A percentile compares a stretch with the other conserved stretches of the same genome.
These are phyloP conservation scores for Fonsecaea nubica DNA, from an alignment of 2,329 filamentous ascomycete species.

Conservation along the genomic window DNA sequence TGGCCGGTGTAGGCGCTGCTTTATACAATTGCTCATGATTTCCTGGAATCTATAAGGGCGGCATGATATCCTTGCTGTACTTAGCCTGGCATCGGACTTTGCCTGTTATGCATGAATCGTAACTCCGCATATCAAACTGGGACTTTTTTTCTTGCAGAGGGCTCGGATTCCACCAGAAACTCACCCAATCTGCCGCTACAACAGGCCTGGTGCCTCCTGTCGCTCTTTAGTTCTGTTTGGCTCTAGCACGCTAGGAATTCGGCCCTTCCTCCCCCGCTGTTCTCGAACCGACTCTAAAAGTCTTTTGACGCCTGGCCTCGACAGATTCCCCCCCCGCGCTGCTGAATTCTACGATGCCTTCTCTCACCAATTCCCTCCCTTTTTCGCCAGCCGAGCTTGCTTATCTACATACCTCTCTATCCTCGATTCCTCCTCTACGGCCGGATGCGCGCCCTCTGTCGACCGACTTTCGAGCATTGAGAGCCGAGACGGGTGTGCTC, in stretches of 20 bases:
- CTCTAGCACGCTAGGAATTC: not conserved
- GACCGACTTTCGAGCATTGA: constrained; percentile 86
- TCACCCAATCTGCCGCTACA: not conserved
- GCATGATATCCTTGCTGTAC: not conserved
- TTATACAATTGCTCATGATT: no score
- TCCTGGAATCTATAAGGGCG: no score
- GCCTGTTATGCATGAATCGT: not conserved
- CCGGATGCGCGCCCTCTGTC: constrained; percentile 77
- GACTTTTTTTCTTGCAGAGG: not conserved
- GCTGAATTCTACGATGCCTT: constrained; percentile 25
- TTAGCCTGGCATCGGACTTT: not conserved
- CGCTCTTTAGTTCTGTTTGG: constrained; percentile 7
- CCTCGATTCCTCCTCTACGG: constrained; percentile 80
- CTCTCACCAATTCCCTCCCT: constrained; percentile 53
- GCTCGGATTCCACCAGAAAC: not conserved
- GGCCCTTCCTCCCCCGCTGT: not conserved
- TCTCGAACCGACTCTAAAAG: not conserved
- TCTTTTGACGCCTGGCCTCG: not conserved
- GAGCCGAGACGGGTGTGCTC: constrained; percentile 87
- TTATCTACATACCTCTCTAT: constrained; percentile 88
- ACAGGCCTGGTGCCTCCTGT: constrained; percentile 16
- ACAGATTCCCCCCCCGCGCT: not conserved
- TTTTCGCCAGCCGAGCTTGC: constrained; percentile 95
- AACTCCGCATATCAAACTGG: not conserved
- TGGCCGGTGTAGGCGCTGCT: no score